Base-by-base conservation (phyloP, 345 rosid genomes). In the Lepidium africanum region DNA sequence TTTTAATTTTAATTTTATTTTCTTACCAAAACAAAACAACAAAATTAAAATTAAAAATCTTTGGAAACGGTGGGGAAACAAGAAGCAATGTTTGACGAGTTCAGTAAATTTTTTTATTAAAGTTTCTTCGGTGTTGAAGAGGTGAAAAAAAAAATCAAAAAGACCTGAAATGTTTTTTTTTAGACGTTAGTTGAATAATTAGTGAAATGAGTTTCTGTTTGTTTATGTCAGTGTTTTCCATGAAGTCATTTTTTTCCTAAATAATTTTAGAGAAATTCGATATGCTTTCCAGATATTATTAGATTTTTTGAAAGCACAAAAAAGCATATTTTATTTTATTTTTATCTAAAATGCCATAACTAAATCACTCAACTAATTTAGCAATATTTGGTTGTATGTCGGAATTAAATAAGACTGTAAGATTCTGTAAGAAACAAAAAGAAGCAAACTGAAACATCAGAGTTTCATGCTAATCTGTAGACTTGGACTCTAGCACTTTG, bases 11-110 rank as follows among this genome's bases (percentile, higher is more conserved):
- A 2, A 8, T 27, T 32, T 37, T 32, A 11, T 15, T 15, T 12
- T 7, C 5, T 21, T 15, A 40, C 14, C 21, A 21, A 49, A 71
- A 21, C 1, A 41, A 59, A 33, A 30, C 7, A 30, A 5, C 0
- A 30, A 30, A 0, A 6, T 5, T 27, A 0, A 27, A 45, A 11
- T 0, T 6, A 14, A 57, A 36, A 30, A 58, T 53, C 47, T 54
- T 61, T 61, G 59, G 58, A 75, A 60, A 62, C 65, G 51, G 37
- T 74, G 70, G 73, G 84, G 80, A 78, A 83, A 77, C 70, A 72
- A 76, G 77, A 75, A 78, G 80, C 83, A 79, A 67, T 75, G 70
- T 82, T 81, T 83, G 83, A 80, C 84, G 79, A 72, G 52, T 62
- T 68, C 55, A 49, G 59, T 68, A 27, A 61, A 45, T 17, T 50